These are phyloP conservation scores for Wickerhamomyces ciferrii DNA, from an alignment of 805 yeast genomes.

Conservation along the genomic window DNA sequence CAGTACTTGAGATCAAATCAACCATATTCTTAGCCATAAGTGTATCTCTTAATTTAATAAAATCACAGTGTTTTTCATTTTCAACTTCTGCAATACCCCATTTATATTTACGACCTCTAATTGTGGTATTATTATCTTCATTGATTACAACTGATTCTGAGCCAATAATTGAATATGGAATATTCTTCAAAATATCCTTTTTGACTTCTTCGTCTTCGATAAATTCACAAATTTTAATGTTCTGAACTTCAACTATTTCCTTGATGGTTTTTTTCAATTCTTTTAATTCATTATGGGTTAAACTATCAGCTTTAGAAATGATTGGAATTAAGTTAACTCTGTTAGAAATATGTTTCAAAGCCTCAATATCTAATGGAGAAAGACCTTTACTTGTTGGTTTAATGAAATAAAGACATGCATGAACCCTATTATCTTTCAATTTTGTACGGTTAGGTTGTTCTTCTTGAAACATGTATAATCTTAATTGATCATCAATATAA, in stretches of 20 bases:
- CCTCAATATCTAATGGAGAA: constrained; percentile 61
- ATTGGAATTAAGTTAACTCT: constrained; percentile 82
- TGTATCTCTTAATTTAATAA: constrained; percentile 54
- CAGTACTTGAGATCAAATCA: constrained; percentile 74
- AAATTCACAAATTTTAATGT: constrained; percentile 54
- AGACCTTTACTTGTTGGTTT: constrained; percentile 62
- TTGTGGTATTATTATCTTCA: constrained; percentile 36
- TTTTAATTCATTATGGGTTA: constrained; percentile 50
- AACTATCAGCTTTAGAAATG: constrained; percentile 74
- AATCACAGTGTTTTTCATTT: constrained; percentile 74
- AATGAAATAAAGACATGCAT: constrained; percentile 81
- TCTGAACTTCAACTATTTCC: constrained; percentile 44
- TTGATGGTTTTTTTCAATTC: constrained; percentile 50
- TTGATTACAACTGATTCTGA: constrained; percentile 46
- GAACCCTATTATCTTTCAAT: constrained; percentile 64
- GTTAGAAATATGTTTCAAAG: constrained; percentile 64
- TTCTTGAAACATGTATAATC: constrained; percentile 64
- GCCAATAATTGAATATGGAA: constrained; percentile 73
- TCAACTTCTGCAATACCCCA: constrained; percentile 91
- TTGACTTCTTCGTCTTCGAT: constrained; percentile 31
- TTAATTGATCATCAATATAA: constrained; percentile 78
- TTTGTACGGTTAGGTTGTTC: constrained; percentile 61
- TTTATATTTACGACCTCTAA: constrained; percentile 70
- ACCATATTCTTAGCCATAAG: constrained; percentile 68
- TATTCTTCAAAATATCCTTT: constrained; percentile 28